phyloP scores from a whole-genome alignment of 495 filamentous ascomycete genomes.

The Penicillium lividum region DNA sequence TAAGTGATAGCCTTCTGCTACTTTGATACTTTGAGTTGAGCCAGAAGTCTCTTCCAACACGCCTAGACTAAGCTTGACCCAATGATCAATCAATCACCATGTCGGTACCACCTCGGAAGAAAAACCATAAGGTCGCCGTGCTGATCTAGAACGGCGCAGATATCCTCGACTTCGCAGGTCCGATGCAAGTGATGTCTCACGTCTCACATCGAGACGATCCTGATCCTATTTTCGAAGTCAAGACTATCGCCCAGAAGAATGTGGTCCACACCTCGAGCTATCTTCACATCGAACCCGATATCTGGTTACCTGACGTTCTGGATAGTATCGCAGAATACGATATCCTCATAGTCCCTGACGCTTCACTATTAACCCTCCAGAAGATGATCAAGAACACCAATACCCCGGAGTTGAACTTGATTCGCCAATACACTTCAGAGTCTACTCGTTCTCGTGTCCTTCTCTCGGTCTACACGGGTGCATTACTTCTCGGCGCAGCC shows the following conservation, averaged over 20 bases:
- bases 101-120: neutral
- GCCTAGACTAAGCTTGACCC: neutral
- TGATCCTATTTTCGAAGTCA: conserved; percentile 22
- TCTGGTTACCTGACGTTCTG: conserved; percentile 54
- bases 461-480: conserved; percentile 73
- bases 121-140: conserved; percentile 27
- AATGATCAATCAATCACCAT: neutral
- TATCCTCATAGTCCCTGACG: conserved; percentile 64
- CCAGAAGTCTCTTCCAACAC: neutral
- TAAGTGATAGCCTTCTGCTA: neutral
- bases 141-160: conserved; percentile 47
- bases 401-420: conserved; percentile 16
- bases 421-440: conserved; percentile 18
- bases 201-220: conserved; percentile 1
- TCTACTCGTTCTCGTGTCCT: conserved; percentile 49
- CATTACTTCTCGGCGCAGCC: conserved; percentile 65
- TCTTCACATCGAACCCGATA: conserved; percentile 22
- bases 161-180: conserved; percentile 62
- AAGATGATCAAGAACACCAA: conserved; percentile 9
- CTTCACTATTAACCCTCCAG: conserved; percentile 10
- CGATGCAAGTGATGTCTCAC: conserved; percentile 52
- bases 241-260: conserved; percentile 32
- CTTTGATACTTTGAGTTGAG: neutral
- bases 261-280: conserved; percentile 21
- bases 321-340: conserved; percentile 65